Percentiles rank a stretch among this genome's conserved stretches.
These are phyloP conservation scores for Huntiella bhutanensis DNA, from an alignment of 2,329 filamentous ascomycete species.

Conservation along the genomic window DNA sequence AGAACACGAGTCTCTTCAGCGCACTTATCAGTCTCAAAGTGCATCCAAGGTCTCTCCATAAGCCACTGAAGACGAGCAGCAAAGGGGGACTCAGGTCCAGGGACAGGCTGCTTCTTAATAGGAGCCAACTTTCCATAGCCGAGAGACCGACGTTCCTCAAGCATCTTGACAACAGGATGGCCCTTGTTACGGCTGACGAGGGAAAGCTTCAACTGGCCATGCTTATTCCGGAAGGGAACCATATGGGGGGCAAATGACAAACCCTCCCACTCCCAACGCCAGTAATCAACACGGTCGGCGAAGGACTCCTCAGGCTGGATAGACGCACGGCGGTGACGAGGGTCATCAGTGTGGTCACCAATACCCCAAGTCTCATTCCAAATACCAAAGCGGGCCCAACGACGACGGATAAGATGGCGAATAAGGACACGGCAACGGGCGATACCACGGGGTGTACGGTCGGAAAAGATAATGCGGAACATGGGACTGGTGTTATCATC, in stretches of 20 bases:
- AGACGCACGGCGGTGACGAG: not conserved
- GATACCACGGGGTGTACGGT: not conserved
- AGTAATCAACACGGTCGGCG: not conserved
- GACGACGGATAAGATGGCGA: constrained; percentile 7
- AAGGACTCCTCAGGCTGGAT: not conserved
- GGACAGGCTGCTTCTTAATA: not conserved
- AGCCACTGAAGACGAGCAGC: not conserved
- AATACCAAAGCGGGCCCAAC: constrained; percentile 7
- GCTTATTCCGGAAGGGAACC: no score
- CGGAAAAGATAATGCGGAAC: not conserved
- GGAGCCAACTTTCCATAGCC: not conserved
- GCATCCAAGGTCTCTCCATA: constrained; percentile 9
- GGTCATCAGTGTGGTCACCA: not conserved
- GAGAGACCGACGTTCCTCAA: not conserved
- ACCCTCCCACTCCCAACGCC: constrained; percentile 9
- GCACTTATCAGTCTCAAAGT: constrained; percentile 3
- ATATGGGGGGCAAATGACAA: not conserved
- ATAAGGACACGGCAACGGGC: not conserved
- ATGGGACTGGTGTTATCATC: not conserved
- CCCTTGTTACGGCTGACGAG: not conserved
- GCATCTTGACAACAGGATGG: constrained; percentile 2
- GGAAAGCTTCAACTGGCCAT: not conserved
- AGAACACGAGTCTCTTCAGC: constrained; percentile 4
- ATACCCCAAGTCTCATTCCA: constrained; percentile 10
- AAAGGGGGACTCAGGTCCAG: not conserved